These are phyloP conservation scores for Myxozyma kluyveri DNA, from an alignment of 805 yeast genomes.

Conservation along the genomic window DNA sequence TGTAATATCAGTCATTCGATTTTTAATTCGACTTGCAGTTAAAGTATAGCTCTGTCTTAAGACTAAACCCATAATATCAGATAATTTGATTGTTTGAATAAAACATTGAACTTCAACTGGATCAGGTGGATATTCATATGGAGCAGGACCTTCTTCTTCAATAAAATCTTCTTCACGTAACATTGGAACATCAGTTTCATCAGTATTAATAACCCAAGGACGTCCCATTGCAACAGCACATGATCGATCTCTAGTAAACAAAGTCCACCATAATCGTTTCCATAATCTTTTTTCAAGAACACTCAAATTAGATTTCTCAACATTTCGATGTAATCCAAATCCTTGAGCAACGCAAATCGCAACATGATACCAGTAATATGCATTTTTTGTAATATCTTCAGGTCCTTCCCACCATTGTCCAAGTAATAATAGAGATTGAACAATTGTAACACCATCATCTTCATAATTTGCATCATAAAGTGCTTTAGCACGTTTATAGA, in stretches of 20 bases:
- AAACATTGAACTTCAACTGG: slow-evolving; percentile 54
- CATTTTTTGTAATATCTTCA: slow-evolving; percentile 63
- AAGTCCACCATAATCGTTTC: slow-evolving; percentile 74
- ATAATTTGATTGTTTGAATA: slow-evolving; percentile 61
- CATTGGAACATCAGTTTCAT: slow-evolving; percentile 77
- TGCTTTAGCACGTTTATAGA: slow-evolving; percentile 71
- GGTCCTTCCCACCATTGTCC: slow-evolving; percentile 75
- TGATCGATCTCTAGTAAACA: slow-evolving; percentile 62
- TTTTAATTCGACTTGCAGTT: slow-evolving; percentile 48
- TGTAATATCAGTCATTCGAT: slow-evolving; percentile 50
- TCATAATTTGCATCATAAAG: slow-evolving; percentile 69
- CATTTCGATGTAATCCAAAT: slow-evolving; percentile 60
- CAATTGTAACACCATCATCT: slow-evolving; percentile 56
- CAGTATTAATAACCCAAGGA: slow-evolving; percentile 64
- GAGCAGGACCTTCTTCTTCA: slow-evolving; percentile 48
- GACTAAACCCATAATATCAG: slow-evolving; percentile 68
- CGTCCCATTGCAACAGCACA: slow-evolving; percentile 73
- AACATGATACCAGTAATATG: slow-evolving; percentile 66
- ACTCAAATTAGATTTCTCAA: slow-evolving; percentile 42
- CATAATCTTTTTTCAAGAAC: slow-evolving; percentile 49
- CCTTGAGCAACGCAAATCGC: slow-evolving; percentile 72
- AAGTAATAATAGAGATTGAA: slow-evolving; percentile 61
- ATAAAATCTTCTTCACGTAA: slow-evolving; percentile 61
- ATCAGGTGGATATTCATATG: slow-evolving; percentile 47
- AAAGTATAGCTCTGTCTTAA: slow-evolving; percentile 68